phyloP scores from a whole-genome alignment of 768 basidiomycete genomes.

The Imleria badia region DNA sequence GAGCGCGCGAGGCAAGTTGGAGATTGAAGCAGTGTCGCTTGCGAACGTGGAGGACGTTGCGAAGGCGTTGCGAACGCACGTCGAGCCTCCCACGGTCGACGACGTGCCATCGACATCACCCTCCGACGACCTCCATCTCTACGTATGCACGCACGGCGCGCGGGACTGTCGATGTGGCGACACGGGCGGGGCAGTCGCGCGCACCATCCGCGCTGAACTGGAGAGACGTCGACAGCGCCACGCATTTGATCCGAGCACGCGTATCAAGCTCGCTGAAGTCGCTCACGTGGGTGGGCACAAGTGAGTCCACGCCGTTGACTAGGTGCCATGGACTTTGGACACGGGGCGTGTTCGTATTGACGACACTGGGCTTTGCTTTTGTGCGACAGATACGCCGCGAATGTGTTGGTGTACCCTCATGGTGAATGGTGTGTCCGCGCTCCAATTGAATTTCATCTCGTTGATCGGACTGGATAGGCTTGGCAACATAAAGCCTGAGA shows the following conservation, averaged over 20 bases:
- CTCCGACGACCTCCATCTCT: slow-evolving; percentile 43
- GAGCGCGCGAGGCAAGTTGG: slow-evolving; percentile 42
- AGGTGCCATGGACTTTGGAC: background rate
- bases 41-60: slow-evolving; percentile 52
- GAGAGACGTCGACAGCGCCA: slow-evolving; percentile 34
- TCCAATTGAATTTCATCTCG: background rate
- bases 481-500: slow-evolving; percentile 54
- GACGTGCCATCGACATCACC: slow-evolving; percentile 1
- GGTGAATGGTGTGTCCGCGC: slow-evolving; percentile 61
- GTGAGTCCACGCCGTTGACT: slow-evolving; percentile 41
- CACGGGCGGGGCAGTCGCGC: slow-evolving; percentile 55
- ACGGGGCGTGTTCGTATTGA: background rate
- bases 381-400: slow-evolving; percentile 61
- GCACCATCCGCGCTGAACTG: slow-evolving; percentile 54
- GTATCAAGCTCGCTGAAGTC: slow-evolving; percentile 55
- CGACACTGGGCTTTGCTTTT: background rate
- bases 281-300: slow-evolving; percentile 85
- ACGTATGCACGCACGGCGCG: slow-evolving; percentile 77
- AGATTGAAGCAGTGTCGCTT: slow-evolving; percentile 47
- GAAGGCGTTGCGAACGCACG: slow-evolving; percentile 32
- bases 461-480: slow-evolving; percentile 44
- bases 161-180: slow-evolving; percentile 82
- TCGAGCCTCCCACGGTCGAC: slow-evolving; percentile 28
- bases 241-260: slow-evolving; percentile 30
- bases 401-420: slow-evolving; percentile 64